Percentiles rank a stretch among this genome's conserved stretches.
phyloP scores from a whole-genome alignment of 1,284 basidiomycete genomes.

The Phaffia rhodozyma region DNA sequence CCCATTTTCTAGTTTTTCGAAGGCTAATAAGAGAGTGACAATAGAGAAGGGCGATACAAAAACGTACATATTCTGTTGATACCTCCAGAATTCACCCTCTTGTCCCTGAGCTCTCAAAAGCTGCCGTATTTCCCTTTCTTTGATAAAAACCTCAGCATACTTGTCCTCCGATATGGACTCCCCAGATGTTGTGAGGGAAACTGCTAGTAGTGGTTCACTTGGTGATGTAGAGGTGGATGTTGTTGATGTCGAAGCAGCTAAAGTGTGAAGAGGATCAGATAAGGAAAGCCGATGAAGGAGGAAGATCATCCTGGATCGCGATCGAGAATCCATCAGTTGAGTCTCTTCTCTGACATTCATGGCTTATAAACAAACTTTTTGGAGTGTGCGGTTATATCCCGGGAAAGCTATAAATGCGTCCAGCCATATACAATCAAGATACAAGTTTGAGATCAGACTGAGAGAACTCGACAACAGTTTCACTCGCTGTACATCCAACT shows the following conservation, averaged over 20 bases:
- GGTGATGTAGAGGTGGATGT: neutral
- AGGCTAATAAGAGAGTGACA: neutral
- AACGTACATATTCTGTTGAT: constrained; percentile 49
- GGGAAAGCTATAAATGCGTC: constrained; percentile 29
- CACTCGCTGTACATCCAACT: neutral
- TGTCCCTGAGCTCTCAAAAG: constrained; percentile 43
- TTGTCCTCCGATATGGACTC: constrained; percentile 29
- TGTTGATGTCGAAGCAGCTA: constrained; percentile 39
- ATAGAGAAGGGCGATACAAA: constrained; percentile 38
- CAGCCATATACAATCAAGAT: neutral
- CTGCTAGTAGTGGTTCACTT: too few species aligned
- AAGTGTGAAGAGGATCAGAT: constrained; percentile 19
- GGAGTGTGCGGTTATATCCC: constrained; percentile 83
- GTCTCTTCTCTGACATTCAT: too few species aligned
- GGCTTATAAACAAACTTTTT: constrained; percentile 48
- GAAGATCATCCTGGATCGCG: constrained; percentile 51
- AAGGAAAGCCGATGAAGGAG: constrained; percentile 61
- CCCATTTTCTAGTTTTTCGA: too few species aligned
- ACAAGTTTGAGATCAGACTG: constrained; percentile 1
- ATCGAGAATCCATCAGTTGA: too few species aligned
- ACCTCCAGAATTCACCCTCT: constrained; percentile 63
- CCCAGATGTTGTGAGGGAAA: too few species aligned
- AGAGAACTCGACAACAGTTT: neutral
- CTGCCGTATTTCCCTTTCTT: constrained; percentile 56
- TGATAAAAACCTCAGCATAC: constrained; percentile 48